Evolutionary conservation across 164 flowering plant species (phyloP).

Genomic region (Paratinospora sagittata): DNA sequence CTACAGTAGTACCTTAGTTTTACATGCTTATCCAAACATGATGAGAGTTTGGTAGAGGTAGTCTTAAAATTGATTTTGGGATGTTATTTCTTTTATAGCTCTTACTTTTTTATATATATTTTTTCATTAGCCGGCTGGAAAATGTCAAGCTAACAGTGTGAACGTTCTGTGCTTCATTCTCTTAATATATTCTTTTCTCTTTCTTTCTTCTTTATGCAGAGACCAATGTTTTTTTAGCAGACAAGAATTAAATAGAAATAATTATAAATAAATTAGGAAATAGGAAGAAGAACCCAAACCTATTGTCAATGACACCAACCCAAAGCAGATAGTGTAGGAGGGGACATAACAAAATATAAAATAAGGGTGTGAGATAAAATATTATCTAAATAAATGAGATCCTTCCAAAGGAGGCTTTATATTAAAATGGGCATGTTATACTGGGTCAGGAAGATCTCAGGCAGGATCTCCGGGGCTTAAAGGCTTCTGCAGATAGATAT

Average conservation of each 20-base stretch:
- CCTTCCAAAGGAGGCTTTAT: constrained; percentile 34
- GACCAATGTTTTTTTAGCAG: constrained; percentile 17
- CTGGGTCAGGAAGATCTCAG: constrained; percentile 59
- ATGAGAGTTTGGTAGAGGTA: constrained; percentile 6
- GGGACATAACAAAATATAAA: constrained; percentile 13
- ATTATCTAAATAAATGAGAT: constrained; percentile 17
- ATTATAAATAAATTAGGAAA: constrained; percentile 16
- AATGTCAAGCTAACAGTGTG: constrained; percentile 1
- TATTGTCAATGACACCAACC: constrained; percentile 35
- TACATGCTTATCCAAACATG: constrained; percentile 31
- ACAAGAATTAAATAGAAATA: constrained; percentile 21
- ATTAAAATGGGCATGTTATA: constrained; percentile 31
- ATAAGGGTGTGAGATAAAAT: neutral
- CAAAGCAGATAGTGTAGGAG: constrained; percentile 31
- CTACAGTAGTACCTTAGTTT: constrained; percentile 28
- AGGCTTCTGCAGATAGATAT: constrained; percentile 30
- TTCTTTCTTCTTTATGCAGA: constrained; percentile 6
- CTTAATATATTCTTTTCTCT: constrained; percentile 13
- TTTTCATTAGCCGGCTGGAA: neutral
- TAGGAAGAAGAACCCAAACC: constrained; percentile 14
- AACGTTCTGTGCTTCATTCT: constrained; percentile 7
- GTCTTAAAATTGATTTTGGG: neutral
- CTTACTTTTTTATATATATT: neutral
- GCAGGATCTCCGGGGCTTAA: constrained; percentile 47
- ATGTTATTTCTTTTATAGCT: constrained; percentile 7